Evolutionary conservation across 208 protist genomes (phyloP), one percentile per base, ranked within the genome.

Genomic region (Trypanosoma scelopori): DNA sequence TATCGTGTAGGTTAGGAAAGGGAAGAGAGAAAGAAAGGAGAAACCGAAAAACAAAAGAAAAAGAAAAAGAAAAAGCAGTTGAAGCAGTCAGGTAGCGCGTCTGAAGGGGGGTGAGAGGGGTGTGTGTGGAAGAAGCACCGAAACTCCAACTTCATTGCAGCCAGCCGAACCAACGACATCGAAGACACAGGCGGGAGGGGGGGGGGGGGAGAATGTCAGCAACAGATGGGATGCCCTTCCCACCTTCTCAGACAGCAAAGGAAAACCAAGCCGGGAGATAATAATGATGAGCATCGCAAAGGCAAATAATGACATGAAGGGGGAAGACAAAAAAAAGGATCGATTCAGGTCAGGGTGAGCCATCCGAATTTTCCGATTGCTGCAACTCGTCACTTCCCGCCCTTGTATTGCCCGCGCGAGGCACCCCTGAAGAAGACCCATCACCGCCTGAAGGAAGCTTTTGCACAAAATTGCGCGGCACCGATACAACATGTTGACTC

Each of bases 51-150:
- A 39, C 16, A 42, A 66, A 65, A 66, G 3, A 42, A 55, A 47
- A 55, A 66, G 22, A 59, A 32, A 55, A 35, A 71, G 45, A 45
- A 28, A 47, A 52, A 63, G 27, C 37, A 55, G n/a, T 18, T 30
- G 27, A 51, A 30, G 7, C 16, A 22, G 42, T 18, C 53, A 43
- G 20, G 12, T 45, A 9, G 18, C 43, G 42, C 3, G 43, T 18
- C 1, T 58, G 20, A 27, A 58, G n/a, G n/a, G n/a, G n/a, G n/a
- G n/a, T n/a, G n/a, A n/a, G n/a, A n/a, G n/a, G n/a, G n/a, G n/a
- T n/a, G n/a, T n/a, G n/a, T n/a, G n/a, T 22, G 25, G 4, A 55
- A 25, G n/a, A 49, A 49, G 15, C 20, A 49, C 5, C 45, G 4
- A 13, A 49, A 49, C 13, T 25, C n/a, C n/a, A 5, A 25, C 20